Conservation (phyloP, 768 basidiomycete species). For the Kwoniella heveanensis region DNA sequence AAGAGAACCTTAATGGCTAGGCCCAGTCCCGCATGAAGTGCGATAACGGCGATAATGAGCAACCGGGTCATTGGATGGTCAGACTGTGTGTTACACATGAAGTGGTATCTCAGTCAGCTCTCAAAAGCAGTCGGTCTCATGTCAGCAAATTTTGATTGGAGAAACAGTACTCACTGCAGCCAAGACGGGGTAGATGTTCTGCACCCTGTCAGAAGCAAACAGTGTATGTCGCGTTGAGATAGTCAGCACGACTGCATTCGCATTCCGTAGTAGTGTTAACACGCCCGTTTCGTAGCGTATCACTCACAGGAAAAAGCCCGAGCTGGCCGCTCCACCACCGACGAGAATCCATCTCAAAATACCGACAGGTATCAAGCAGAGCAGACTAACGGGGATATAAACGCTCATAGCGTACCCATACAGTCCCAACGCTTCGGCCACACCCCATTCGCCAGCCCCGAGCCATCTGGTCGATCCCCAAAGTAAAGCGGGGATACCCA, state of each 20-base stretch:
- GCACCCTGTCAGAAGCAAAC: conserved; percentile 27
- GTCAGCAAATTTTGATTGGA: no score
- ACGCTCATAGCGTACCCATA: conserved; percentile 59
- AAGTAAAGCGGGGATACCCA: conserved; percentile 75
- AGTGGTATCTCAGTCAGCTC: no score
- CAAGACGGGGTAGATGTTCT: conserved; percentile 81
- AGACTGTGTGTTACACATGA: conserved; percentile 68
- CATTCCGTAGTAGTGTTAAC: no score
- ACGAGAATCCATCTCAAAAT: conserved; percentile 81
- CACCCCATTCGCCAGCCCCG: conserved; percentile 85
- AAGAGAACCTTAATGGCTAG: conserved; percentile 82
- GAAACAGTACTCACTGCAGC: conserved; percentile 68
- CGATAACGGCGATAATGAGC: conserved; percentile 72
- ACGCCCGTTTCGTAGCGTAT: no score
- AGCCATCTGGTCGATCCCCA: conserved; percentile 85
- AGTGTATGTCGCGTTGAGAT: no score
- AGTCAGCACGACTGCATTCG: no score
- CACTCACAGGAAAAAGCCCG: conserved; percentile 79
- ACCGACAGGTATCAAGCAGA: conserved; percentile 83
- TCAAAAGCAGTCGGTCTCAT: no score
- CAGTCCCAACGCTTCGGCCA: conserved; percentile 65
- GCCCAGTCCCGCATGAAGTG: conserved; percentile 76
- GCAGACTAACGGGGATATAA: conserved; percentile 53
- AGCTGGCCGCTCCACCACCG: conserved; percentile 70
- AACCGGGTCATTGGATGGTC: conserved; percentile 81